Conservation (phyloP, 177 flowering plant species). For the Tripterygium wilfordii region DNA sequence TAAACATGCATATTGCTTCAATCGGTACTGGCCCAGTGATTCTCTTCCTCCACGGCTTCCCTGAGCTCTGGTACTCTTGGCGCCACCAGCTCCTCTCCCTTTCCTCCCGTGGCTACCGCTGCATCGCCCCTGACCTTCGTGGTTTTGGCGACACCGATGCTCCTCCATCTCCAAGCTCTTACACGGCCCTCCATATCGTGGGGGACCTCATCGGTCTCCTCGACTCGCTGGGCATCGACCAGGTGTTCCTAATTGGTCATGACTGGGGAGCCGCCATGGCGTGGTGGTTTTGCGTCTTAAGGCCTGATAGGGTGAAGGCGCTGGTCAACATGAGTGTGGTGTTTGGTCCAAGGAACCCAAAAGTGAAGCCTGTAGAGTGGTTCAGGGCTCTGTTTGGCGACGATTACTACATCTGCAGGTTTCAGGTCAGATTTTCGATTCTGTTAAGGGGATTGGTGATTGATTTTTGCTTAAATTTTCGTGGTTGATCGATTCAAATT, state of each 20-base stretch:
- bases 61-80: conserved; percentile 44
- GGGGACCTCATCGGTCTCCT: conserved; percentile 34
- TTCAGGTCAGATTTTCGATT: neutral
- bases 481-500: too few relatives aligned
- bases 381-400: neutral
- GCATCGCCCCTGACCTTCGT: conserved; percentile 39
- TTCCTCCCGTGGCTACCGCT: conserved; percentile 28
- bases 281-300: conserved; percentile 28
- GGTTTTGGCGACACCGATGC: conserved; percentile 36
- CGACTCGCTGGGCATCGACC: conserved; percentile 19
- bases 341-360: conserved; percentile 26
- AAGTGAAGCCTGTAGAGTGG: neutral
- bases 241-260: conserved; percentile 32
- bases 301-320: conserved; percentile 28
- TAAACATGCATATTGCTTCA: conserved; percentile 36
- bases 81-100: conserved; percentile 32
- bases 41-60: conserved; percentile 44
- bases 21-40: conserved; percentile 27
- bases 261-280: conserved; percentile 40
- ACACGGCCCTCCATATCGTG: conserved; percentile 25
- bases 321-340: conserved; percentile 23
- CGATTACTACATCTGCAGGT: conserved; percentile 3
- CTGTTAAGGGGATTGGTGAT: too few relatives aligned
- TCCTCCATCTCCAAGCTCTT: conserved; percentile 14
- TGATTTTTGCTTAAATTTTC: too few relatives aligned